Conservation (phyloP, 2,329 filamentous ascomycete species). For the Karstenula rhodostoma region DNA sequence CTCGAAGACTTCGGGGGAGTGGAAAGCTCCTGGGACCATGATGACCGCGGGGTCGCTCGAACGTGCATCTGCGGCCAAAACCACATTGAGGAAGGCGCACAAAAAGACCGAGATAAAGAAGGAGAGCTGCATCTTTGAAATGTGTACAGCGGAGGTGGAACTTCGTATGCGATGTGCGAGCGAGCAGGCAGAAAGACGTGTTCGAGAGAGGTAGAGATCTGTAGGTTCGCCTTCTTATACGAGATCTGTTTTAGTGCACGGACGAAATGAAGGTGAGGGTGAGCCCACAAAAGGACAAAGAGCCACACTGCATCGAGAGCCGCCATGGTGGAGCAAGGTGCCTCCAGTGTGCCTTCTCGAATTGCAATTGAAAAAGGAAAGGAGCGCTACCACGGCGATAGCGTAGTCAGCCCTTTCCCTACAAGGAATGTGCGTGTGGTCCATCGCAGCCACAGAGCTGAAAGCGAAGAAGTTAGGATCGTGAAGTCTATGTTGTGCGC, state of each 20-base stretch:
- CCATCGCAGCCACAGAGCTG: not conserved
- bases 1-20: conserved; percentile 27
- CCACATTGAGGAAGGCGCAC: not conserved
- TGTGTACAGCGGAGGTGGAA: not conserved
- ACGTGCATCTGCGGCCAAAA: not conserved
- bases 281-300: not conserved
- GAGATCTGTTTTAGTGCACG: not conserved
- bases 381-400: not conserved
- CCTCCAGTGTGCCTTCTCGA: not conserved
- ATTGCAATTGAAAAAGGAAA: not conserved
- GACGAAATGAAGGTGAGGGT: not conserved
- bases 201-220: not conserved
- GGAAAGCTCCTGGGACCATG: conserved; percentile 35
- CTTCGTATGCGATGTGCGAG: not conserved
- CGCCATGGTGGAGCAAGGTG: not conserved
- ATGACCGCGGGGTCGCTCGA: conserved; percentile 15
- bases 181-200: not conserved
- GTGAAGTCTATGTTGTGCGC: not conserved
- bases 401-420: not conserved
- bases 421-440: not conserved
- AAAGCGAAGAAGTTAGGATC: not conserved
- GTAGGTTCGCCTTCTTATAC: not conserved
- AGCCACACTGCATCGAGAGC: not conserved
- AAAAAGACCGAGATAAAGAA: not conserved
- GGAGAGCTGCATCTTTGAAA: conserved; percentile 2